Evolutionary conservation across 441 rosid genomes (phyloP).

Genomic region (Aquilaria agallochum): DNA sequence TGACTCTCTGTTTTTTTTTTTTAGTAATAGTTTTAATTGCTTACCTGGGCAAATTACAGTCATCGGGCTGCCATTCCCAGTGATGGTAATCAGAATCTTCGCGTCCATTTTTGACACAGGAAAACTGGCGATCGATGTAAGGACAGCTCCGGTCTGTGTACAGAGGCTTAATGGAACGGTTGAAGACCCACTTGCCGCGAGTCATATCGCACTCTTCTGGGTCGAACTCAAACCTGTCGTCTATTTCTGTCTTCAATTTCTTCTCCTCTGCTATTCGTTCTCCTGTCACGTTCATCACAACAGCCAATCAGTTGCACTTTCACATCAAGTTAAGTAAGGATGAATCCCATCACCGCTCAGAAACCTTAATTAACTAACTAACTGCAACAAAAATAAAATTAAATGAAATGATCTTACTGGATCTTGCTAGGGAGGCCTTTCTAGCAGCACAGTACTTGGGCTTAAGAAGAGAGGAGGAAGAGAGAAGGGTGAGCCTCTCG

Average conservation of each 20-base stretch:
- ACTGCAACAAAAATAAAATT: no score
- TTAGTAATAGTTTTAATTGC: no score
- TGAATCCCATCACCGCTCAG: no score
- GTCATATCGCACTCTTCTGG: slow-evolving; percentile 71
- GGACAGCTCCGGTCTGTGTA: slow-evolving; percentile 79
- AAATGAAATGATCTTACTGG: slow-evolving; percentile 33
- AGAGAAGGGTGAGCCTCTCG: slow-evolving; percentile 38
- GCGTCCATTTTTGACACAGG: slow-evolving; percentile 68
- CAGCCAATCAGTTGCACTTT: no score
- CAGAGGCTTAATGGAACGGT: slow-evolving; percentile 52
- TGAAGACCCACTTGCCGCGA: slow-evolving; percentile 78
- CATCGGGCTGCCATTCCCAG: slow-evolving; percentile 96
- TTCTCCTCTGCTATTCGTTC: slow-evolving; percentile 23
- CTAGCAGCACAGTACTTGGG: slow-evolving; percentile 44
- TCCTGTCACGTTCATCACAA: slow-evolving; percentile 19
- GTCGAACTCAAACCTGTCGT: slow-evolving; percentile 77
- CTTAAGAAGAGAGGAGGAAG: slow-evolving; percentile 43
- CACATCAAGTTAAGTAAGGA: no score
- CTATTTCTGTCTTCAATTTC: slow-evolving; percentile 27
- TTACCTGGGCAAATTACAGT: slow-evolving; percentile 77
- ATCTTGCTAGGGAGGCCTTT: slow-evolving; percentile 24
- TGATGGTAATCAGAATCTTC: slow-evolving; percentile 62
- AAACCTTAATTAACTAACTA: no score
- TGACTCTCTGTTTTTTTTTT: no score
- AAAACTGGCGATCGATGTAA: slow-evolving; percentile 68